phyloP scores from a whole-genome alignment of 2,329 filamentous ascomycete species.

The Chrysosporium queenslandicum region DNA sequence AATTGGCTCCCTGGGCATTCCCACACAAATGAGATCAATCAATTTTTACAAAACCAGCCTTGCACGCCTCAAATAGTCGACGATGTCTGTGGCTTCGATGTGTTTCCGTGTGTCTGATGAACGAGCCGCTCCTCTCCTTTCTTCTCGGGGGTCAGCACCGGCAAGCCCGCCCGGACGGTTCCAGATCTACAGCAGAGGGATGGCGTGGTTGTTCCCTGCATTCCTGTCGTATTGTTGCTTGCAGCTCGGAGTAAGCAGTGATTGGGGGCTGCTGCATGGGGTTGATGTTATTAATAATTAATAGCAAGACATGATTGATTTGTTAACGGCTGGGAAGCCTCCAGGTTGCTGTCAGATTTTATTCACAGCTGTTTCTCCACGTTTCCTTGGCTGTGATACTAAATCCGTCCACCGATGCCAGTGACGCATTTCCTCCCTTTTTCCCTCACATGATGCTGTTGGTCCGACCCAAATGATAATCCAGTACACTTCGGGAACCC shows the following conservation, averaged over 20 bases:
- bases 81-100: no score
- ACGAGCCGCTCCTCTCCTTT: no score
- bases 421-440: background rate
- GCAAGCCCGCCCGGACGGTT: background rate
- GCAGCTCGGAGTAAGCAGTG: background rate
- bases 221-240: background rate
- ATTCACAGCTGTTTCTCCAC: slow-evolving; percentile 9
- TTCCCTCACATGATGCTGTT: slow-evolving; percentile 1
- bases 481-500: no score
- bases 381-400: slow-evolving; percentile 1
- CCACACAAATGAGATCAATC: no score
- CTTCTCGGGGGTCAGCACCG: no score
- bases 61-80: no score
- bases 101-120: no score
- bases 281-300: background rate
- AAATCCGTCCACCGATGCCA: background rate
- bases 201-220: background rate
- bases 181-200: slow-evolving; percentile 9
- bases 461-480: no score
- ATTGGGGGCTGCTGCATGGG: background rate
- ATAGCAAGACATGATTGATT: background rate
- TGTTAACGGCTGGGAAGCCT: background rate
- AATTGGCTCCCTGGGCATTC: no score
- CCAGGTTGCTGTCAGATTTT: slow-evolving; percentile 3
- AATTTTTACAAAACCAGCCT: no score